Percentiles rank a stretch among this genome's conserved stretches.
Conservation (phyloP, 148 eudicot species). For the Polygonum aviculare region DNA sequence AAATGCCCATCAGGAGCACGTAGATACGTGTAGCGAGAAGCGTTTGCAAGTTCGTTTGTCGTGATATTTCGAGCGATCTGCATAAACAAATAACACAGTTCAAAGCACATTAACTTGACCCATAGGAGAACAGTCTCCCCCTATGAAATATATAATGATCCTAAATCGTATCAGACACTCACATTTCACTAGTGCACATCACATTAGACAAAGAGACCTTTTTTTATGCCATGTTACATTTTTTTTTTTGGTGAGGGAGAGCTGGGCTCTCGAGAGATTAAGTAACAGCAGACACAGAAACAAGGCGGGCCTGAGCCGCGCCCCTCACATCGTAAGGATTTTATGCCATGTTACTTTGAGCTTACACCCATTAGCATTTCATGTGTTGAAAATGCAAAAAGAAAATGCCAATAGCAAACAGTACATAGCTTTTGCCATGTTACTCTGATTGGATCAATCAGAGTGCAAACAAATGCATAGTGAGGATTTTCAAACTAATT, state of each 20-base stretch:
- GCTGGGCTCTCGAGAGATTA: no score
- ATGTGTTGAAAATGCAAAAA: not conserved
- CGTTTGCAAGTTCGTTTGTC: conserved; percentile 74
- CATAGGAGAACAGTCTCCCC: not conserved
- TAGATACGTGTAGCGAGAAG: conserved; percentile 63
- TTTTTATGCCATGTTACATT: no score
- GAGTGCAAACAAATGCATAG: not conserved
- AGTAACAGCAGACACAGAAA: no score
- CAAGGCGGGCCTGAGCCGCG: no score
- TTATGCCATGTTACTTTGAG: not conserved
- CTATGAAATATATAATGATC: no score
- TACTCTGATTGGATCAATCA: not conserved
- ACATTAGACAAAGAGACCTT: not conserved
- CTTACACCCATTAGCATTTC: not conserved
- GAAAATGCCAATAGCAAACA: not conserved
- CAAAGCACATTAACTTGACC: not conserved
- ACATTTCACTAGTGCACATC: not conserved
- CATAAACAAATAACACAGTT: conserved; percentile 10
- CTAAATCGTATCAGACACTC: no score
- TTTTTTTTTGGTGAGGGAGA: no score
- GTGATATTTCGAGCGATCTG: conserved; percentile 90
- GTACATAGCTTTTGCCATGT: not conserved
- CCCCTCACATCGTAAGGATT: no score
- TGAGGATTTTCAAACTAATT: not conserved
- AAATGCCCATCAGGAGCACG: conserved; percentile 67